Conservation (phyloP, 2,329 filamentous ascomycete species). For the Ceratocystis harringtonii region DNA sequence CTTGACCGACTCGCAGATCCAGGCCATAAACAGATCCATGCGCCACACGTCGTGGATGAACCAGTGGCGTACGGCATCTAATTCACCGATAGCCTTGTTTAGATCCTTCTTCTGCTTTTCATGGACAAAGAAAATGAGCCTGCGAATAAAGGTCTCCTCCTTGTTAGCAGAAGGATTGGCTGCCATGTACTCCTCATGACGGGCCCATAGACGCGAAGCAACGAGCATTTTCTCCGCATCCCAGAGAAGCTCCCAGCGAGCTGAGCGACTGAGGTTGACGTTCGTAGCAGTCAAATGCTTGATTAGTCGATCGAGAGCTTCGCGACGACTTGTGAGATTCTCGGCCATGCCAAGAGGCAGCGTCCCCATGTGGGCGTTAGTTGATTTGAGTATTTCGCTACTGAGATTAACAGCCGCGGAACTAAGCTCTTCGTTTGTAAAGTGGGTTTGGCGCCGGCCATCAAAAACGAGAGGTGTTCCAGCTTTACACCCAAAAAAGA, state of each 20-base stretch:
- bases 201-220: constrained; percentile 63
- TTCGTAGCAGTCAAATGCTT: constrained; percentile 52
- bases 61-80: constrained; percentile 71
- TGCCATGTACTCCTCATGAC: constrained; percentile 55
- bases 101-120: constrained; percentile 59
- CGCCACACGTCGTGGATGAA: constrained; percentile 63
- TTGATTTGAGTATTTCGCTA: constrained; percentile 64
- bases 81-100: constrained; percentile 49
- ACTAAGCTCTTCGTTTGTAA: constrained; percentile 55
- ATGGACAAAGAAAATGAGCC: constrained; percentile 59
- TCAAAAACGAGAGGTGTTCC: constrained; percentile 82
- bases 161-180: constrained; percentile 44
- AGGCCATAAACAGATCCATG: constrained; percentile 61
- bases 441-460: constrained; percentile 49
- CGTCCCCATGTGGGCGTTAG: constrained; percentile 56
- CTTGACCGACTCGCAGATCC: constrained; percentile 64
- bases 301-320: constrained; percentile 62
- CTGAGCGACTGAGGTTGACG: constrained; percentile 47
- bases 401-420: constrained; percentile 66
- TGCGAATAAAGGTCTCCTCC: constrained; percentile 29
- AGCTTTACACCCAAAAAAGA: constrained; percentile 73
- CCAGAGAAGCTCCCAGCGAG: constrained; percentile 70
- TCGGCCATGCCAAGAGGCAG: constrained; percentile 64
- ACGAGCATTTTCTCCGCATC: constrained; percentile 83
- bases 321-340: constrained; percentile 58